Percentiles rank a stretch among this genome's conserved stretches.
Evolutionary conservation across 179 eudicot genomes (phyloP).

Genomic region (Nepenthes alata): DNA sequence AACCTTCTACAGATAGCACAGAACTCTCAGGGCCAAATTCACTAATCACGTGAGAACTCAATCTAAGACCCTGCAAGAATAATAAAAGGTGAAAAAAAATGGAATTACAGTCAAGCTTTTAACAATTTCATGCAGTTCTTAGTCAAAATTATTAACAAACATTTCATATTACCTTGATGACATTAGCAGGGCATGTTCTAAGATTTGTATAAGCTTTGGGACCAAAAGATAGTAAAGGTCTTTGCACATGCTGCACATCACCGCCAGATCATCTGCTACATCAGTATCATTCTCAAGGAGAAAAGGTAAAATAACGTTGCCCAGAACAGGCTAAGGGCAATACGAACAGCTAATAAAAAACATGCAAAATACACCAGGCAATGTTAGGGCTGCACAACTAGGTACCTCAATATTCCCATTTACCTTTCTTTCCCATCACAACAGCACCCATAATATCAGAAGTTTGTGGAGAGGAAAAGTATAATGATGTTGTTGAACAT

Average conservation of each 20-base stretch:
- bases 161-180: slow-evolving; percentile 51
- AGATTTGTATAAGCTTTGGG: slow-evolving; percentile 78
- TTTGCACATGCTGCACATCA: slow-evolving; percentile 83
- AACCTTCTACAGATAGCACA: slow-evolving; percentile 51
- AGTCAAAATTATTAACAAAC: background rate
- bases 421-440: no score
- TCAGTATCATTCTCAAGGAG: background rate
- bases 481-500: no score
- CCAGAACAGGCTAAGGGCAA: no score
- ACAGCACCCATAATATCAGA: no score
- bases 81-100: slow-evolving; percentile 9
- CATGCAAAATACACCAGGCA: no score
- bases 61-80: slow-evolving; percentile 55
- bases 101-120: background rate
- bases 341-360: no score
- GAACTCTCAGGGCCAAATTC: slow-evolving; percentile 55
- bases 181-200: slow-evolving; percentile 62
- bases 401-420: no score
- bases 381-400: no score
- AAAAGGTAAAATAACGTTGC: background rate
- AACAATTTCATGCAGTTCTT: background rate
- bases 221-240: slow-evolving; percentile 87
- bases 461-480: no score
- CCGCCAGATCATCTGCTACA: background rate
- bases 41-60: slow-evolving; percentile 56